Percentiles rank a stretch among this genome's conserved stretches.
phyloP scores from a whole-genome alignment of 495 filamentous ascomycete species.

The Neurospora sp. region DNA sequence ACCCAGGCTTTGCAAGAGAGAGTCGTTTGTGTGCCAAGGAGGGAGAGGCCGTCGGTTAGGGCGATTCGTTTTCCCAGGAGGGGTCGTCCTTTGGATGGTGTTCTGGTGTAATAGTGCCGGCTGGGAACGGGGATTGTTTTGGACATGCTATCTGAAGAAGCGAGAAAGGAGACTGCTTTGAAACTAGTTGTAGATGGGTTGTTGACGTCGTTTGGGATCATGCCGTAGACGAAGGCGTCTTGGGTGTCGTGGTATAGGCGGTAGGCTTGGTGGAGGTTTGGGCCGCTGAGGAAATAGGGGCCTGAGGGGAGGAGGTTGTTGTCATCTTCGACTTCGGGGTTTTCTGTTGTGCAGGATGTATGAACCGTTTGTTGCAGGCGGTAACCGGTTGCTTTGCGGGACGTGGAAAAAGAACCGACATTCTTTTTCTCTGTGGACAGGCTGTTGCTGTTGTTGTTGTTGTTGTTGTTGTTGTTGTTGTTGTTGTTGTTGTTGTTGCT shows the following conservation, averaged over 20 bases:
- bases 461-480: not conserved
- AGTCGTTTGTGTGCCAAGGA: conserved; percentile 32
- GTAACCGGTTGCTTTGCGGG: not conserved
- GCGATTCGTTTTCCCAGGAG: conserved; percentile 22
- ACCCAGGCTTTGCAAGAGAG: conserved; percentile 33
- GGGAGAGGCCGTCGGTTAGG: conserved; percentile 37
- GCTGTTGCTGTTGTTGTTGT: not conserved
- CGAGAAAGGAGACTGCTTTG: not conserved
- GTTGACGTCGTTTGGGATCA: conserved; percentile 1
- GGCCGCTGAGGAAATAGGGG: conserved; percentile 12
- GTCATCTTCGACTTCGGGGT: not conserved
- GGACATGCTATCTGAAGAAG: not conserved
- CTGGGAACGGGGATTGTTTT: conserved; percentile 29
- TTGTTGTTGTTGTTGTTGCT: not conserved
- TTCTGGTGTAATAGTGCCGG: conserved; percentile 29
- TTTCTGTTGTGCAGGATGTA: not conserved
- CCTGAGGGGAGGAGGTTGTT: conserved; percentile 4
- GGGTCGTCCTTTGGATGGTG: too few species aligned
- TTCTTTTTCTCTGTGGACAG: not conserved
- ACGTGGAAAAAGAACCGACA: not conserved
- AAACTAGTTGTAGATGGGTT: not conserved
- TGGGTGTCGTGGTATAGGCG: conserved; percentile 8
- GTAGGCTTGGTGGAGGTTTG: conserved; percentile 9
- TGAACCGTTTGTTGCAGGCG: not conserved
- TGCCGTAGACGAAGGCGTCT: conserved; percentile 6